Evolutionary conservation across 129 eudicot genomes (phyloP).

Genomic region (Chrysanthemum makinoi): DNA sequence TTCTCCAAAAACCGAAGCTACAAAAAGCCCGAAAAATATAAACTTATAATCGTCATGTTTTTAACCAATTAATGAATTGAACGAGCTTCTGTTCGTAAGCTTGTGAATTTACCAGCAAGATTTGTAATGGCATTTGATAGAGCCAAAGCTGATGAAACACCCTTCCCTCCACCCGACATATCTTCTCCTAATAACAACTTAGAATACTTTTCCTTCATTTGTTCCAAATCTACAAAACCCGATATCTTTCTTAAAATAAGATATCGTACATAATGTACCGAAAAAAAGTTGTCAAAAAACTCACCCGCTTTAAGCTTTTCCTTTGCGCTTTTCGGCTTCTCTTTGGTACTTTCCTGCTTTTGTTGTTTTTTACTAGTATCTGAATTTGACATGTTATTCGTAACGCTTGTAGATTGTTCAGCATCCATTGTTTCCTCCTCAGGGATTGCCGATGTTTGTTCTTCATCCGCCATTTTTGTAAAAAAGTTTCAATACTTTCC

Average conservation of each 20-base stretch:
- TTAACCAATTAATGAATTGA: constrained; percentile 4
- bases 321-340: constrained; percentile 8
- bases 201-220: constrained; percentile 79
- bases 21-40: constrained; percentile 10
- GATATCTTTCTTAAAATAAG: not conserved
- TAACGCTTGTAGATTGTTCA: constrained; percentile 24
- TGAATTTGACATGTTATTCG: constrained; percentile 6
- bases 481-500: not conserved
- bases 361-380: constrained; percentile 14
- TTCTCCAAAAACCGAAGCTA: constrained; percentile 93
- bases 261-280: not conserved
- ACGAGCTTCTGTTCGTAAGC: not conserved
- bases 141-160: constrained; percentile 88
- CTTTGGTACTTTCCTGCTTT: constrained; percentile 12
- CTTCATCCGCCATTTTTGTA: constrained; percentile 19
- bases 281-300: not conserved
- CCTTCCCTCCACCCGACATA: constrained; percentile 96
- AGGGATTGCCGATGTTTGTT: constrained; percentile 15
- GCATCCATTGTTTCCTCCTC: constrained; percentile 12
- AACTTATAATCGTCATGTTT: not conserved
- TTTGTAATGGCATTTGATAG: constrained; percentile 86
- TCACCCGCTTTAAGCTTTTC: constrained; percentile 28
- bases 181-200: constrained; percentile 86
- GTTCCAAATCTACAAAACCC: constrained; percentile 50
- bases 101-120: constrained; percentile 61